Evolutionary conservation across 768 basidiomycete genomes (phyloP).

Genomic region (Rhizopogon sp.): DNA sequence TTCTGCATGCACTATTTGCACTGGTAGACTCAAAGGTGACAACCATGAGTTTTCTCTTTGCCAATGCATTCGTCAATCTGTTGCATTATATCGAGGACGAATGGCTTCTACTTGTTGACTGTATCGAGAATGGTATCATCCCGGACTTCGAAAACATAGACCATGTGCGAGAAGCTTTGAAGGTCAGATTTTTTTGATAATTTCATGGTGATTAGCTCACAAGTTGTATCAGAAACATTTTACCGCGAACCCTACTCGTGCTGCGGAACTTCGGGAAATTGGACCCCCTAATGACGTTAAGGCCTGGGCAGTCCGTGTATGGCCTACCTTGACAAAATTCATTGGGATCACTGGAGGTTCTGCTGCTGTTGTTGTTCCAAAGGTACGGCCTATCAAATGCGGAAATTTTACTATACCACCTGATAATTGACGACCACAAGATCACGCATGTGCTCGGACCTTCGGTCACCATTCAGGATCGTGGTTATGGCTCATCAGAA

Average conservation of each 20-base stretch:
- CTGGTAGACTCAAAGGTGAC: slow-evolving; percentile 5
- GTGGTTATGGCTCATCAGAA: slow-evolving; percentile 2
- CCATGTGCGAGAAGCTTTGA: slow-evolving; percentile 8
- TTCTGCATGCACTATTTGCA: slow-evolving; percentile 19
- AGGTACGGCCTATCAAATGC: neutral
- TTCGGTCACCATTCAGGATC: neutral
- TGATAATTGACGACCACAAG: neutral
- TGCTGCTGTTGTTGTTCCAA: slow-evolving; percentile 1
- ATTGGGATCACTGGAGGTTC: slow-evolving; percentile 5
- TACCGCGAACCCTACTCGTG: slow-evolving; percentile 10
- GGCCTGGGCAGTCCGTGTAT: slow-evolving; percentile 2
- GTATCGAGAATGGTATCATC: slow-evolving; percentile 9
- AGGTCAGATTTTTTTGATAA: slow-evolving; percentile 1
- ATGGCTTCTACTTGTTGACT: slow-evolving; percentile 13
- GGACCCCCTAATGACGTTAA: neutral
- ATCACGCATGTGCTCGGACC: slow-evolving; percentile 3
- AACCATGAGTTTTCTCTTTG: neutral
- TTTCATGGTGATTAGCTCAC: neutral
- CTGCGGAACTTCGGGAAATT: slow-evolving; percentile 12
- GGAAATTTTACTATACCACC: neutral
- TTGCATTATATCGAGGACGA: slow-evolving; percentile 12
- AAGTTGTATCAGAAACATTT: slow-evolving; percentile 5
- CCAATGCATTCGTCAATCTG: slow-evolving; percentile 9
- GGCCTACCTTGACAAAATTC: slow-evolving; percentile 2
- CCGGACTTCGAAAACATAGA: slow-evolving; percentile 11